Conservation (phyloP, 2,329 filamentous ascomycete genomes). For the Phaeoacremonium minimum region DNA sequence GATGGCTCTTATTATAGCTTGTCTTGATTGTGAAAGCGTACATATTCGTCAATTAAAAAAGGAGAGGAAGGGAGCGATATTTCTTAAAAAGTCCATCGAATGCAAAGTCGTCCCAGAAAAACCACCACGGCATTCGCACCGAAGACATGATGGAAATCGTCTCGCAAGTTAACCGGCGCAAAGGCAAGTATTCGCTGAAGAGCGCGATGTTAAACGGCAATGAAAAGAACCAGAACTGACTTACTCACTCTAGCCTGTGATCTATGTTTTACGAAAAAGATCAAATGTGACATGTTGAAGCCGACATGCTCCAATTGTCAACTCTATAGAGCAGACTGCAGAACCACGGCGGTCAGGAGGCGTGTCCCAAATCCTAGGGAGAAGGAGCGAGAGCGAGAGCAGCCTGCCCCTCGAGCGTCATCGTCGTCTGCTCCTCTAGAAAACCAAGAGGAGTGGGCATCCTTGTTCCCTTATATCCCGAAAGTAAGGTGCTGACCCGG, state of each 20-base stretch:
- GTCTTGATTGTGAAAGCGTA: too few relatives aligned
- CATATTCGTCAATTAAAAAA: too few relatives aligned
- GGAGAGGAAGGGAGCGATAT: too few relatives aligned
- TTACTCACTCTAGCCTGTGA: constrained; percentile 28
- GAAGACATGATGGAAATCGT: not conserved
- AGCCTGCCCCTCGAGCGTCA: not conserved
- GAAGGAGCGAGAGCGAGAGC: constrained; percentile 4
- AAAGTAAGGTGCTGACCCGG: too few relatives aligned
- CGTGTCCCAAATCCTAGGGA: constrained; percentile 11
- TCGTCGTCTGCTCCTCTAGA: not conserved
- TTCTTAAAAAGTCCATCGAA: too few relatives aligned
- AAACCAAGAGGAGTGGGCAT: not conserved
- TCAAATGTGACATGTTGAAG: constrained; percentile 39
- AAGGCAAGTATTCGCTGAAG: not conserved
- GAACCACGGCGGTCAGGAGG: constrained; percentile 22
- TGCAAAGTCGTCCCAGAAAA: too few relatives aligned
- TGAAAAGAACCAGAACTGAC: constrained; percentile 1
- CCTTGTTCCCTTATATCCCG: too few relatives aligned
- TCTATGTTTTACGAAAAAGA: constrained; percentile 40
- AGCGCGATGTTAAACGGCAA: not conserved
- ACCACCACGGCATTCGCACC: too few relatives aligned
- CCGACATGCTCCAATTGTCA: constrained; percentile 38
- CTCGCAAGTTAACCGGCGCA: not conserved
- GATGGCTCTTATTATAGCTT: too few relatives aligned
- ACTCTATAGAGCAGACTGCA: constrained; percentile 34